Evolutionary conservation across 192 early-diverging fungal genomes (phyloP), one percentile per base, ranked within the genome.

Genomic region (Mortierella antarctica): DNA sequence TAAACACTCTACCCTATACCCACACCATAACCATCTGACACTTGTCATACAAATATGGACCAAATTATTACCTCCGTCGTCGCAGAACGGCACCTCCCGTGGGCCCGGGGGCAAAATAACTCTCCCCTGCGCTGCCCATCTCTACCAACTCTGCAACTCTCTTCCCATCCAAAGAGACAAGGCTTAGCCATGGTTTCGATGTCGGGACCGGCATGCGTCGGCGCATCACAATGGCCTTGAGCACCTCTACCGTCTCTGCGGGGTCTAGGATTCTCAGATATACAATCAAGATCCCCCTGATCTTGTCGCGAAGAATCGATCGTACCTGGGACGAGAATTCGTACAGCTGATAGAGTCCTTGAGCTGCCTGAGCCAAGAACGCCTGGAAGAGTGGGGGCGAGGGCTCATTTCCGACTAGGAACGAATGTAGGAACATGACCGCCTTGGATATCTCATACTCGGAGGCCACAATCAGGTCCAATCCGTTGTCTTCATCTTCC

Each of bases 391-490:
- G 62, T 44, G 64, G 57, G 18, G 87, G 85, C 0, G 90, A 88
- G 6, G 92, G 89, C 57, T 90, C 88, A 23, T 89, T 89, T 21
- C 84, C 86, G 5, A 90, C 84, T 31, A 93, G 72, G 9, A 94
- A 71, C 55, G 70, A 73, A 62, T 88, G 86, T 47, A 94, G 50
- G 10, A 84, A 79, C 13, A 77, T 62, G 18, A 94, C 64, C 0
- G 88, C 62, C 14, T 65, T 72, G 11, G 62, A 51, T 23, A 93
- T 58, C 15, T 87, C 82, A 6, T 68, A 64, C 50, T 88, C 86
- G 2, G 84, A 61, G 6, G 86, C 52, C 6, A 86, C 66, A 10
- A 86, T 23, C 20, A 62, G 83, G 61, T 90, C 88, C 41, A 87
- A 52, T 3, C 20, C 49, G 63, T 52, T 53, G 2, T 31, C 47